Evolutionary conservation across 148 eudicot species (phyloP), one percentile per base, ranked within the genome.

Genomic region (Rheum nobile): DNA sequence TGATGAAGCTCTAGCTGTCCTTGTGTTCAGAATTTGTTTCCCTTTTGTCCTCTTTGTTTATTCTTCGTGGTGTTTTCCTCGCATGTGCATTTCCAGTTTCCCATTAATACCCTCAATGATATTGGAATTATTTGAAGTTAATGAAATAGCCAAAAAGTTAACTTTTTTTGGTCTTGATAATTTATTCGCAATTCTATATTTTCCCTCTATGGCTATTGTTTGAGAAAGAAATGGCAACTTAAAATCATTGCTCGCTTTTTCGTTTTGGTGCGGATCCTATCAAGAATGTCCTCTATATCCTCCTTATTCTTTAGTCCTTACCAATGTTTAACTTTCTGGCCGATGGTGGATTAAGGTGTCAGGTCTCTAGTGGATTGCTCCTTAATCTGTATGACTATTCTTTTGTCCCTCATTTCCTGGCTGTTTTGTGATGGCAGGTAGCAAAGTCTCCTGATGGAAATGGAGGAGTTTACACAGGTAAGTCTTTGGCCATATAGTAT

Each of bases 381-480:
- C 69, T 65, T 29, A 65, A 29, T 65, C 70, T 26, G n/a, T n/a
- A n/a, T n/a, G 31, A 54, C 28, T 54, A 21, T 54, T 46, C 29
- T 61, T 31, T 28, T 61, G 13, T 8, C 72, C 46, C 46, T 71
- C 29, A n/a, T 2, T 71, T 43, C 21, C 21, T 24, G 29, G 6
- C 17, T 12, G 11, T 44, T 76, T 77, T 74, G n/a, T 73, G 47
- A 80, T 63, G 74, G 74, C 86, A 95, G 97, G 89, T 95, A 70
- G 99, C 99, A 44, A 90, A 84, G 84, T 85, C 99, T 75, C 99
- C 99, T 38, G 99, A 95, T 86, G 99, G 99, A 65, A 95, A 95
- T 82, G 99, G 99, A 85, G 99, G 99, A 85, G 94, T 95, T 70
- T 95, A 88, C 84, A 77, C 92, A 76, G 98, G 98, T 95, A 76